These are phyloP conservation scores for Phytophthora sp. DNA, from an alignment of 352 stramenopile genomes.

Conservation along the genomic window DNA sequence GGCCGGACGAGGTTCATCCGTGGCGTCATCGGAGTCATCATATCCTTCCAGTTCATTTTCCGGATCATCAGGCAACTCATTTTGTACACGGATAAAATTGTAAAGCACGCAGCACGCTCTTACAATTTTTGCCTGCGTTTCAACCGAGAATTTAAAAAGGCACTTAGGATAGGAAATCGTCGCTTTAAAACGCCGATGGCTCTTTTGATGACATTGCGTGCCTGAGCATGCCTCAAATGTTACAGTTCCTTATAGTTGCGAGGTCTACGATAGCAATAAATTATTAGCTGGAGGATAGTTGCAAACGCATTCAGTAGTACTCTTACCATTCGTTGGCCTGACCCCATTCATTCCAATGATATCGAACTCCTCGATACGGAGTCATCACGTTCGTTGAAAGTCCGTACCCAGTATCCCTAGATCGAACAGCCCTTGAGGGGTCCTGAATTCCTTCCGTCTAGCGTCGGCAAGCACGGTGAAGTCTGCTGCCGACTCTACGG, in stretches of 20 bases:
- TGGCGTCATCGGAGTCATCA: not conserved
- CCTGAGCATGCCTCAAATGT: conserved; percentile 26
- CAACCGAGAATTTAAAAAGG: conserved; percentile 3
- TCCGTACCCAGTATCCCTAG: conserved; percentile 27
- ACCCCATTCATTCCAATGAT: conserved; percentile 27
- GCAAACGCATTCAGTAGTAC: no score
- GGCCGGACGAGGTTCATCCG: not conserved
- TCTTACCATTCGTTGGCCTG: conserved; percentile 12
- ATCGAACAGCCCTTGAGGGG: conserved; percentile 18
- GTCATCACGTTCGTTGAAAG: conserved; percentile 20
- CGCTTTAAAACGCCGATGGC: conserved; percentile 25
- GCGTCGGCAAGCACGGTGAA: conserved; percentile 12
- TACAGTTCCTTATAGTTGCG: conserved; percentile 32
- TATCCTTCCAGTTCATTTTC: conserved; percentile 1
- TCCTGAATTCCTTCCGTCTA: conserved; percentile 7
- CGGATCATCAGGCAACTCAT: conserved; percentile 3
- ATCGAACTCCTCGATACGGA: conserved; percentile 23
- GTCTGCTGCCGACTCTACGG: not conserved
- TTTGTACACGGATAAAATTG: conserved; percentile 19
- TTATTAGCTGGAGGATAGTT: not conserved
- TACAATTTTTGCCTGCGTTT: conserved; percentile 21
- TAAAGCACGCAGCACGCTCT: conserved; percentile 17
- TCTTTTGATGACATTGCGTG: conserved; percentile 27
- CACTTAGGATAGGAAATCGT: conserved; percentile 12
- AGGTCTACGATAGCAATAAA: conserved; percentile 7